phyloP scores from a whole-genome alignment of 2,329 filamentous ascomycete genomes.

The Ceratocystis alfenasii region DNA sequence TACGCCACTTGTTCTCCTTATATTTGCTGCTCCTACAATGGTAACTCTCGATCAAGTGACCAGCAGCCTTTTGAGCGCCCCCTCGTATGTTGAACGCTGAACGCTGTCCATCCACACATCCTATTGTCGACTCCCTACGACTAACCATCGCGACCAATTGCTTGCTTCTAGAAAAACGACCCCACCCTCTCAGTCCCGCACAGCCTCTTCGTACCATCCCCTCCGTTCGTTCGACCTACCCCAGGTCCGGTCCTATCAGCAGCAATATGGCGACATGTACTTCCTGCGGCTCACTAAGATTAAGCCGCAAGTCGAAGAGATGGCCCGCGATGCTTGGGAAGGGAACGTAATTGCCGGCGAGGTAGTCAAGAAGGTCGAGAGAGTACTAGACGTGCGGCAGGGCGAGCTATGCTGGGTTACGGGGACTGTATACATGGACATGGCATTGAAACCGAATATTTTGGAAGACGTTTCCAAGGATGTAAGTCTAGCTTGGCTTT shows the following conservation, averaged over 20 bases:
- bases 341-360: conserved; percentile 69
- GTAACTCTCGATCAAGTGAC: conserved; percentile 29
- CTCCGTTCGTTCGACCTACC: conserved; percentile 63
- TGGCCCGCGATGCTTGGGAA: conserved; percentile 65
- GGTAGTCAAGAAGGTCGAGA: conserved; percentile 60
- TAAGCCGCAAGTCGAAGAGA: conserved; percentile 66
- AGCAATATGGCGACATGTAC: conserved; percentile 97
- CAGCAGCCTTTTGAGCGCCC: conserved; percentile 29
- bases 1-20: background rate
- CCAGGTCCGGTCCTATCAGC: conserved; percentile 64
- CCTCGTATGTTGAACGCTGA: conserved; percentile 27
- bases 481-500: conserved; percentile 39
- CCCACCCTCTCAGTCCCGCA: conserved; percentile 4
- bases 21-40: conserved; percentile 25
- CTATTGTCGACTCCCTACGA: background rate
- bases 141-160: background rate
- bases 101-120: conserved; percentile 25
- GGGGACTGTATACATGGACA: conserved; percentile 94
- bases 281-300: conserved; percentile 80
- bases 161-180: background rate
- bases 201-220: conserved; percentile 53
- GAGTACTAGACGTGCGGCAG: conserved; percentile 90
- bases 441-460: conserved; percentile 91
- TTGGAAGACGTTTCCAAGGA: conserved; percentile 91
- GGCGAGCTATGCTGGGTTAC: conserved; percentile 91